A percentile compares a stretch with the other conserved stretches of the same genome.
These are phyloP conservation scores for Orbilia blumenaviensis DNA, from an alignment of 2,329 filamentous ascomycete genomes.

Conservation along the genomic window DNA sequence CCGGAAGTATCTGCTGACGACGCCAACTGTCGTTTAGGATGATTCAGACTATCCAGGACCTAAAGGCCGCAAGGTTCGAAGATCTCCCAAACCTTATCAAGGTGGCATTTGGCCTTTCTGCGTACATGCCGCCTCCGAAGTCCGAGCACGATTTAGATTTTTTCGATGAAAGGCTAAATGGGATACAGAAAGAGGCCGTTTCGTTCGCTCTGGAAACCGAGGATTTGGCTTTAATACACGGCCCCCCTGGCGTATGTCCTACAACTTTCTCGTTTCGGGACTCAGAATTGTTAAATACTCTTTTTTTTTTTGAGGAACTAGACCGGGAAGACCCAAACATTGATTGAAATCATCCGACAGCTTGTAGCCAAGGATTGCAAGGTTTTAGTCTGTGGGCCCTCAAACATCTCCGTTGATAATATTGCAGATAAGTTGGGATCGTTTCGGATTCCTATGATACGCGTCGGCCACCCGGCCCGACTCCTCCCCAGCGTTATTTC, in stretches of 20 bases:
- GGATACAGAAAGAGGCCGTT: conserved; percentile 74
- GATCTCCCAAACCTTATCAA: conserved; percentile 70
- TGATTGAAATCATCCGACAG: conserved; percentile 95
- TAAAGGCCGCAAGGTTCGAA: conserved; percentile 68
- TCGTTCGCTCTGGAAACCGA: conserved; percentile 81
- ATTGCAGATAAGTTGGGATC: conserved; percentile 90
- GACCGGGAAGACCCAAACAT: conserved; percentile 95
- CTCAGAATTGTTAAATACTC: not conserved
- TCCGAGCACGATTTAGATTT: conserved; percentile 67
- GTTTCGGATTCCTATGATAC: conserved; percentile 84
- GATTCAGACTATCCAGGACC: conserved; percentile 70
- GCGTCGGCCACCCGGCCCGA: conserved; percentile 90
- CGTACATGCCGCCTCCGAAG: conserved; percentile 64
- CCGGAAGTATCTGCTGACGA: not conserved
- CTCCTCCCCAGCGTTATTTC: conserved; percentile 85
- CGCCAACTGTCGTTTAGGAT: conserved; percentile 64
- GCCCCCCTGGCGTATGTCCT: conserved; percentile 75
- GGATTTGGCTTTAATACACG: conserved; percentile 78
- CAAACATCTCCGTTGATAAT: conserved; percentile 97
- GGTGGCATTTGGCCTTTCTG: conserved; percentile 70
- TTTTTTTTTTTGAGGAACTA: conserved; percentile 57
- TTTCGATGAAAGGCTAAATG: conserved; percentile 71
- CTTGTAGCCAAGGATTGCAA: conserved; percentile 65
- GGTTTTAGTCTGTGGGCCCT: conserved; percentile 66
- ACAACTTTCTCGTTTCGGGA: conserved; percentile 58